Percentiles rank a stretch among this genome's conserved stretches.
phyloP scores from a whole-genome alignment of 1,284 basidiomycete genomes.

The Mycena citricolor region DNA sequence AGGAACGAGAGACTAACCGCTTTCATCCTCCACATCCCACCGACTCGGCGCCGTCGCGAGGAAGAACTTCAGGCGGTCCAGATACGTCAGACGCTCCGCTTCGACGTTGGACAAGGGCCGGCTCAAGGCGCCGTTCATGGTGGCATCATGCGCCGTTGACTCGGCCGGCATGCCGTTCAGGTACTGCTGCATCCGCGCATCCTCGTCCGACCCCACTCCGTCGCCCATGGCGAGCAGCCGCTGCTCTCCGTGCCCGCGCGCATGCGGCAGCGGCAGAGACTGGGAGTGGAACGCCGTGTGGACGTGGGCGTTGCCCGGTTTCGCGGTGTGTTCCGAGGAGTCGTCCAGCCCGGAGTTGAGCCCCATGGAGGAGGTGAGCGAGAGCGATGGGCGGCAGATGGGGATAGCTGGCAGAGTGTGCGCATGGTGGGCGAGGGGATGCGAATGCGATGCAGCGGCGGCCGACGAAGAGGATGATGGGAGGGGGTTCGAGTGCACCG shows the following conservation, averaged over 20 bases:
- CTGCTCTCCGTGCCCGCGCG: constrained; percentile 7
- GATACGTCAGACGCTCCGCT: constrained; percentile 65
- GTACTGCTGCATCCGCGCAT: constrained; percentile 20
- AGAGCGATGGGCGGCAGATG: no score
- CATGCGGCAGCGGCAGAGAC: constrained; percentile 26
- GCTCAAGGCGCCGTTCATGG: constrained; percentile 45
- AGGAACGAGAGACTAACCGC: constrained; percentile 8
- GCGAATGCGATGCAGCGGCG: no score
- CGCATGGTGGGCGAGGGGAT: no score
- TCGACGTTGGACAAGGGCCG: constrained; percentile 61
- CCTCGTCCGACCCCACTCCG: constrained; percentile 9
- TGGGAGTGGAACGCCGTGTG: constrained; percentile 40
- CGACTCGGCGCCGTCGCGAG: constrained; percentile 80
- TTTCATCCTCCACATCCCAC: constrained; percentile 46
- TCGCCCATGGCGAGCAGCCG: constrained; percentile 15
- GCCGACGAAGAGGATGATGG: no score
- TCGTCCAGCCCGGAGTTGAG: constrained; percentile 12
- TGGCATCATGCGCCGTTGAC: constrained; percentile 16
- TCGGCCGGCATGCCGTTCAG: not conserved
- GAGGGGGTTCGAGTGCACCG: no score
- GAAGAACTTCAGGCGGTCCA: constrained; percentile 82
- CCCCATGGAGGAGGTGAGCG: constrained; percentile 9
- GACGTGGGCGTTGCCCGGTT: constrained; percentile 43
- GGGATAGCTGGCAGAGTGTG: no score
- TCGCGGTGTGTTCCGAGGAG: constrained; percentile 39